phyloP scores from a whole-genome alignment of 208 protist genomes.

The Trypanosoma platydactyli region DNA sequence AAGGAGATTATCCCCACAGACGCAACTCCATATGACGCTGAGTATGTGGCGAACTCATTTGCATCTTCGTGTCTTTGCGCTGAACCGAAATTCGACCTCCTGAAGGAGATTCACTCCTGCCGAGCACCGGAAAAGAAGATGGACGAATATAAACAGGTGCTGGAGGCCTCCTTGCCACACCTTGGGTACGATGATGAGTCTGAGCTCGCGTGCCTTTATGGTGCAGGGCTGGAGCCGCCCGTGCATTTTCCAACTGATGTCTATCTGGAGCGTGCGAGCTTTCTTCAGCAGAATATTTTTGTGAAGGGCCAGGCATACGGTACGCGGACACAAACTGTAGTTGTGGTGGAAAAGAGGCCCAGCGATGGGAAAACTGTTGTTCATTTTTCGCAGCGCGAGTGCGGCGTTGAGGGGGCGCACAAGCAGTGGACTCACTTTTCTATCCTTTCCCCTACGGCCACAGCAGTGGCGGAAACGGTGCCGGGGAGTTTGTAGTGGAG shows the following conservation, averaged over 20 bases:
- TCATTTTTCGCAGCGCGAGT: slow-evolving; percentile 47
- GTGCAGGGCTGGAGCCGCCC: slow-evolving; percentile 11
- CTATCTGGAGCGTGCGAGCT: slow-evolving; percentile 26
- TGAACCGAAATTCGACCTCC: slow-evolving; percentile 38
- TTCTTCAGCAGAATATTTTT: slow-evolving; percentile 49
- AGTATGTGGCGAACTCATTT: slow-evolving; percentile 33
- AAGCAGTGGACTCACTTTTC: slow-evolving; percentile 27
- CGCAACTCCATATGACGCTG: slow-evolving; percentile 11
- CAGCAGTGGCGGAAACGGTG: background rate
- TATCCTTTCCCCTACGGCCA: slow-evolving; percentile 20
- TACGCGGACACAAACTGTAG: slow-evolving; percentile 57
- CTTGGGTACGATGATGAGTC: slow-evolving; percentile 33
- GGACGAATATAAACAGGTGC: slow-evolving; percentile 20
- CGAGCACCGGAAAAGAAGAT: slow-evolving; percentile 2
- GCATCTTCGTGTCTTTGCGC: slow-evolving; percentile 46
- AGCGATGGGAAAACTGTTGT: slow-evolving; percentile 17
- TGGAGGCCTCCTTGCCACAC: slow-evolving; percentile 35
- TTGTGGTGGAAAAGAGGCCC: slow-evolving; percentile 42
- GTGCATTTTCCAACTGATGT: slow-evolving; percentile 19
- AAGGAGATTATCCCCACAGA: slow-evolving; percentile 14
- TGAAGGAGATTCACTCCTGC: slow-evolving; percentile 16
- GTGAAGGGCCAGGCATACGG: slow-evolving; percentile 30
- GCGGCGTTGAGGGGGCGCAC: slow-evolving; percentile 12
- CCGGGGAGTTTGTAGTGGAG: too few species aligned
- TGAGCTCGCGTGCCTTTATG: slow-evolving; percentile 23